Evolutionary conservation across 257 asterid species (phyloP).

Genomic region (Coffea eugenioides): DNA sequence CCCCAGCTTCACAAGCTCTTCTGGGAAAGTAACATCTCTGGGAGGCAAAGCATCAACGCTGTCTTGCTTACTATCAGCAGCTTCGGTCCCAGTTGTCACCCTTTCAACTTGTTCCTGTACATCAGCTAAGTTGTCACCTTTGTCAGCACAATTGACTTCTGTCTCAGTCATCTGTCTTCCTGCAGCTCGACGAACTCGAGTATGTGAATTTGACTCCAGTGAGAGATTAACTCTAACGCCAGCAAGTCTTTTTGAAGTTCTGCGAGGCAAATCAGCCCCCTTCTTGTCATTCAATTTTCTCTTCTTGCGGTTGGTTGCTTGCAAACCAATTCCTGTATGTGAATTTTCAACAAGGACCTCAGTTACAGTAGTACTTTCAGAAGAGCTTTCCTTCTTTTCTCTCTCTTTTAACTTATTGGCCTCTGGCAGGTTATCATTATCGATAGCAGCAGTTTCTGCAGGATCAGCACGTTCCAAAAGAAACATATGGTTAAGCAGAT

Average conservation of each 20-base stretch:
- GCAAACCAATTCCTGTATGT: slow-evolving; percentile 9
- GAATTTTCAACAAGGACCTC: slow-evolving; percentile 22
- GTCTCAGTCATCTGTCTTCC: slow-evolving; percentile 18
- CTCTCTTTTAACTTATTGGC: slow-evolving; percentile 13
- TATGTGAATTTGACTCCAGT: slow-evolving; percentile 25
- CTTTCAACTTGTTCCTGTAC: slow-evolving; percentile 14
- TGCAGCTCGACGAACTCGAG: slow-evolving; percentile 26
- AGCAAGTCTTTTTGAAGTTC: slow-evolving; percentile 64
- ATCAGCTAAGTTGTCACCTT: slow-evolving; percentile 8
- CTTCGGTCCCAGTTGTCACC: slow-evolving; percentile 18
- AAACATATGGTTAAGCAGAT: neutral
- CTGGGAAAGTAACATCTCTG: slow-evolving; percentile 18
- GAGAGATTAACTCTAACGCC: slow-evolving; percentile 42
- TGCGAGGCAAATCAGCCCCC: slow-evolving; percentile 38
- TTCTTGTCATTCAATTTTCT: slow-evolving; percentile 30
- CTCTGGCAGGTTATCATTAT: slow-evolving; percentile 11
- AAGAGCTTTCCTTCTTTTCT: slow-evolving; percentile 18
- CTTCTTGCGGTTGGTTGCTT: slow-evolving; percentile 16
- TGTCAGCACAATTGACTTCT: slow-evolving; percentile 25
- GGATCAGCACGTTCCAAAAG: slow-evolving; percentile 20
- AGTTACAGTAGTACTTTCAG: slow-evolving; percentile 8
- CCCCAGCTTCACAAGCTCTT: slow-evolving; percentile 23
- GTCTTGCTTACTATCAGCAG: slow-evolving; percentile 27
- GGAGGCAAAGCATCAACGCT: slow-evolving; percentile 16
- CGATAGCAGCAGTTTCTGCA: slow-evolving; percentile 24